Base-by-base conservation (phyloP, 148 eudicot species). In the Chenopodium quinoa region DNA sequence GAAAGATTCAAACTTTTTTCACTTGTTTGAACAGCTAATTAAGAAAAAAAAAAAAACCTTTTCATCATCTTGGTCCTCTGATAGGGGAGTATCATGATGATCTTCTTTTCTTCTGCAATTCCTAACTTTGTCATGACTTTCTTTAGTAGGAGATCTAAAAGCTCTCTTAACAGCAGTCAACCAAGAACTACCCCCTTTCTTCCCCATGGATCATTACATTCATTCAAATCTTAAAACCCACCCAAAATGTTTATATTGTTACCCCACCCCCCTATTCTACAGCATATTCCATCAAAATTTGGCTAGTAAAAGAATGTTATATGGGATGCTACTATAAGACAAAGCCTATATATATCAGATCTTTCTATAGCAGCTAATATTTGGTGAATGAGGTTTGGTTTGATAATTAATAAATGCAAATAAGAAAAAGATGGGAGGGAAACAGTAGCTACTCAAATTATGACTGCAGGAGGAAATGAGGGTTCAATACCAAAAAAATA, bases 151-250 rank as follows among this genome's bases (percentile, higher is more conserved):
- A 87, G 94, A 92, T 81, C 93, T 87, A 82, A 95, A 93, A 77
- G 94, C 97, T 82, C 97, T 89, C 79, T 92, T 93, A 3, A 93
- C 97, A 44, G 88, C 93, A 17, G 91, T 88, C 63, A 93, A 82
- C 94, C 98, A 95, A 73, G 97, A 93, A 70, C 60, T 82, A 65
- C 90, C 81, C 71, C 81, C 78, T 84, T 84, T 84, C 48, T 84
- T 84, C 16, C 86, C 86, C 86, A 84, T 84, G 20, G 50, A 71
- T 50, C 77, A 83, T 76, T 77, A 75, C 77, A 74, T 65, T 80
- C 77, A 74, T 48, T 80, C 83, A 80, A 77, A 60, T 75, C 47
- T 69, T 75, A 74, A 68, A 37, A 68, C 29, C 68, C 52, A 66
- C 16, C 23, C 14, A 56, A 32, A 78, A 58, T 32, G 20, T 56